A percentile compares a stretch with the other conserved stretches of the same genome.
phyloP scores from a whole-genome alignment of 345 rosid species.

The Lepidium aucheri region DNA sequence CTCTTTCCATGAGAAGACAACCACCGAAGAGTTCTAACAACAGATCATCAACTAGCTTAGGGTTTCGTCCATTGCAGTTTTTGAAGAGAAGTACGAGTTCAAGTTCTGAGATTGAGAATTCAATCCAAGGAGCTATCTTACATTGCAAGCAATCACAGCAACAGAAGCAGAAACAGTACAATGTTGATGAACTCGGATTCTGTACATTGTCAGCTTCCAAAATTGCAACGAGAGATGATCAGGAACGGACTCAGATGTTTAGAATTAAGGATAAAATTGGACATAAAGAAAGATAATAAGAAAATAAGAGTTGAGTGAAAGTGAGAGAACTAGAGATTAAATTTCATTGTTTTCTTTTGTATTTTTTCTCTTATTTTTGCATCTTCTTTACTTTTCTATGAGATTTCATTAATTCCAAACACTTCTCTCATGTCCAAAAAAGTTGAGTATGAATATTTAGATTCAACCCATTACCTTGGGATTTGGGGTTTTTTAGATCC shows the following conservation, averaged over 20 bases:
- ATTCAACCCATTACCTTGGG: neutral
- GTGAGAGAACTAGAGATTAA: constrained; percentile 10
- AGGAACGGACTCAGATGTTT: constrained; percentile 45
- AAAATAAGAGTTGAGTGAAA: constrained; percentile 20
- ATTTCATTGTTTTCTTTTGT: no score
- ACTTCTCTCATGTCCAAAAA: neutral
- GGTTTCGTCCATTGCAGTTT: constrained; percentile 32
- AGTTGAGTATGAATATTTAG: neutral
- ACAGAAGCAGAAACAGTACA: constrained; percentile 36
- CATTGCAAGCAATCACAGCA: constrained; percentile 79
- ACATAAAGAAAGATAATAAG: neutral
- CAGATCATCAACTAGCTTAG: constrained; percentile 32
- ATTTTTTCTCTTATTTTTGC: no score
- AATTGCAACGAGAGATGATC: constrained; percentile 36
- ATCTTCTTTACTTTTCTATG: neutral
- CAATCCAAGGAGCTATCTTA: constrained; percentile 88
- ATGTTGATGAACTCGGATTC: constrained; percentile 38
- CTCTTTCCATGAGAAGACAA: constrained; percentile 51
- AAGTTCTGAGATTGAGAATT: constrained; percentile 55
- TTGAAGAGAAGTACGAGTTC: constrained; percentile 60
- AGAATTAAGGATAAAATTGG: constrained; percentile 19
- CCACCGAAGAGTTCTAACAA: constrained; percentile 35
- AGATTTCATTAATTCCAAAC: neutral
- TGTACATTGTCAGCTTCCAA: constrained; percentile 48
- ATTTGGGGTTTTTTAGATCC: neutral